Base-by-base conservation (phyloP, 139 green algal genomes). In the Chlorella sp. region DNA sequence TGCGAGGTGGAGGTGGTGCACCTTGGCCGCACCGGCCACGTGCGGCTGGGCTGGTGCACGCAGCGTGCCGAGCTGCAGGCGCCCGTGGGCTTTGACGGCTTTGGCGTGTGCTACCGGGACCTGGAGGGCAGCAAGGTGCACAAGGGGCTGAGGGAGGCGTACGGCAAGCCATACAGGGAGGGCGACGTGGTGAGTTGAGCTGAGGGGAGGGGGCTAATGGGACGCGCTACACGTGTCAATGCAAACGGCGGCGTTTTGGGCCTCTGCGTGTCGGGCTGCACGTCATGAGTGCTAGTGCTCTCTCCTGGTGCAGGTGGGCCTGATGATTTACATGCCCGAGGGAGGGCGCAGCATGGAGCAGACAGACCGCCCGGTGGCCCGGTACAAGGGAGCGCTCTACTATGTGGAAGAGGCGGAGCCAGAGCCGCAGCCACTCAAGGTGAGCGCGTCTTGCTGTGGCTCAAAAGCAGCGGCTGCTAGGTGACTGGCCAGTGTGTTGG, bases 81-180 rank as follows among this genome's bases (percentile, higher is more conserved):
- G n/a, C 92, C 92, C 2, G 89, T 97, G 30, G 89, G 89, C 10
- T 93, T 86, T 72, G 89, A 97, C 73, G 51, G 68, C 27, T 74
- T 82, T 51, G 87, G 92, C 31, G 92, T 88, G 49, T 71, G 69
- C 17, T 97, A 91, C 75, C 80, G 92, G 5, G 91, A 93, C 74
- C 31, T 89, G 17, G 82, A 92, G 5, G 92, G 91, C 49, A 78
- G 67, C 79, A 95, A 91, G 75, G 87, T 96, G 60, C 81, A 86
- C 70, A 63, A 80, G 32, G 78, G 78, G n/a, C 35, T 69, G 66
- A 63, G 76, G 27, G 71, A 77, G 49, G 30, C 62, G 0, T 85
- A 83, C 72, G 90, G 88, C 6, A 49, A 83, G 35, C 22, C 73
- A 5, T 88, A 78, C 63, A n/a, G 64, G 5, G 76, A 88, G 72